phyloP scores from a whole-genome alignment of 768 basidiomycete genomes.

The Galerina marginata region DNA sequence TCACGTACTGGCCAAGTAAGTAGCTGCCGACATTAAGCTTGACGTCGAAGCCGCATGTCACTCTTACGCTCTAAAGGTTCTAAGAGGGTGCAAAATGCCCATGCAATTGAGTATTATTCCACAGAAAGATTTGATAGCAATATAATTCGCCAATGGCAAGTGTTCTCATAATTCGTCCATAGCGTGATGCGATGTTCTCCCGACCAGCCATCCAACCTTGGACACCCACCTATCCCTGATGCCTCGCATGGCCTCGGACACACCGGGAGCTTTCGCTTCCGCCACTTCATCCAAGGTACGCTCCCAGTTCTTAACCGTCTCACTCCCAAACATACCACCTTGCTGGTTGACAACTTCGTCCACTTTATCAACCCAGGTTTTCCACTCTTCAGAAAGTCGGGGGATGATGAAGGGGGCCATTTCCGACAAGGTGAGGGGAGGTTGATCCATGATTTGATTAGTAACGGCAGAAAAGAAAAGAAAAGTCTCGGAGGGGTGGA shows the following conservation, averaged over 20 bases:
- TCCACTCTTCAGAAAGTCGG: conserved; percentile 77
- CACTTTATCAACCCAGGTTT: conserved; percentile 73
- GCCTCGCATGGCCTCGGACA: conserved; percentile 41
- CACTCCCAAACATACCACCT: conserved; percentile 81
- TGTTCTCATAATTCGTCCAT: conserved; percentile 24
- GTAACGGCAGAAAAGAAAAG: conserved; percentile 72
- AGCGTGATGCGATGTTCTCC: conserved; percentile 15
- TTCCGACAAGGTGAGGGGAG: conserved; percentile 64
- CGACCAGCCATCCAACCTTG: conserved; percentile 71
- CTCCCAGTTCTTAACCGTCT: conserved; percentile 73
- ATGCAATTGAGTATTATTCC: not conserved
- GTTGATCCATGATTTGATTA: conserved; percentile 70
- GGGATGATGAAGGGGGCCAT: conserved; percentile 64
- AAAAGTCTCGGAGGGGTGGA: conserved; percentile 78
- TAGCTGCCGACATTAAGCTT: not conserved
- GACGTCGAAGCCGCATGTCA: not conserved
- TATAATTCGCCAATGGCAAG: not conserved
- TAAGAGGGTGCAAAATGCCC: too few relatives aligned
- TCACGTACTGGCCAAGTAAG: too few relatives aligned
- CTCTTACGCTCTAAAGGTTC: not conserved
- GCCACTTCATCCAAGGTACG: conserved; percentile 71
- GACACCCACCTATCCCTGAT: conserved; percentile 68
- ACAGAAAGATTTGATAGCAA: not conserved
- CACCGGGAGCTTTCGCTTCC: conserved; percentile 48
- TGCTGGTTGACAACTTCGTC: conserved; percentile 73